Base-by-base conservation (phyloP, 352 stramenopile genomes). In the Globisporangium paddicum region DNA sequence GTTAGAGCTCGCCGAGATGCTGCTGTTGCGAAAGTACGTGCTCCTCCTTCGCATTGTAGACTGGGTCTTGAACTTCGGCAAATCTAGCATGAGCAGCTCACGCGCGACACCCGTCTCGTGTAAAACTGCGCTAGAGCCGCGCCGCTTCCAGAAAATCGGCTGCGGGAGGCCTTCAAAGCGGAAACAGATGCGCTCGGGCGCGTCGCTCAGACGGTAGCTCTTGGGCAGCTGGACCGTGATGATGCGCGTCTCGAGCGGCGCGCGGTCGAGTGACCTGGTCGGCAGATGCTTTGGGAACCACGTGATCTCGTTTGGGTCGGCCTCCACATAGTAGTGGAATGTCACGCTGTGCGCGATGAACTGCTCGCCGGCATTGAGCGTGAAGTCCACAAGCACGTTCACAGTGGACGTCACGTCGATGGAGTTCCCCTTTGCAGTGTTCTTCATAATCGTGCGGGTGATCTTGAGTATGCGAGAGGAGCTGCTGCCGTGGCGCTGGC, bases 301-400 rank as follows among this genome's bases (percentile, higher is more conserved):
- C 46, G 75, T 79, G 32, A 87, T 50, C 11, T 86, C 75, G 5
- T 28, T 55, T 9, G 70, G 59, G 8, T 82, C 64, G 9, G 84
- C 46, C 3, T 81, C 71, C 1, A 73, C 64, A 53, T 90, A 85
- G 54, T 86, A 90, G 19, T 87, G 69, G 38, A 89, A 90, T 14
- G 70, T 61, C 19, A 82, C 77, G 44, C 79, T 88, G 40, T 90
- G 81, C 2, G 78, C 77, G 30, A 90, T 89, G 49, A 90, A 90
- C 32, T 89, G 81, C 55, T 89, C 81, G 5, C 81, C 81, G 11
- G 75, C 81, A 28, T 90, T 90, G 10, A 90, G 63, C 3, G 81
- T 89, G 46, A 90, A 89, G 50, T 90, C 81, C 38, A 90, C 72
- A 0, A 89, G 60, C 5, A 90, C 77, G 4, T 66, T 83, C 26